A percentile compares a stretch with the other conserved stretches of the same genome.
phyloP scores from a whole-genome alignment of 345 rosid species.

The Balakata baccata region DNA sequence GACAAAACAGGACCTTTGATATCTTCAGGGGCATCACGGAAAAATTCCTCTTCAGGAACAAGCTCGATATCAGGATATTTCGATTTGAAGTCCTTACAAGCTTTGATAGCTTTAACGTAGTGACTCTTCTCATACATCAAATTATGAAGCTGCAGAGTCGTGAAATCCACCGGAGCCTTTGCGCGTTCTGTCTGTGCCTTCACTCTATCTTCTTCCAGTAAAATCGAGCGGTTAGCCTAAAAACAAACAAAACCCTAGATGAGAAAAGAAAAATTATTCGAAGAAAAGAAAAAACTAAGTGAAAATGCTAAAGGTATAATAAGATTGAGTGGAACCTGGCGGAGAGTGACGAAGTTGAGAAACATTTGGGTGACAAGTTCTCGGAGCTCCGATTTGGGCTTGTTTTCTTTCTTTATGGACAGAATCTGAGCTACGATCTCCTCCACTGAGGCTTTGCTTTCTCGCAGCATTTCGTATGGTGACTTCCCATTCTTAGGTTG shows the following conservation, averaged over 20 bases:
- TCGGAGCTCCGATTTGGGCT: conserved; percentile 58
- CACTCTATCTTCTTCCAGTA: conserved; percentile 67
- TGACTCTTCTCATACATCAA: conserved; percentile 92
- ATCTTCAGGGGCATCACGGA: conserved; percentile 60
- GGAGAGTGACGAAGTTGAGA: conserved; percentile 75
- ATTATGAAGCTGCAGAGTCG: conserved; percentile 76
- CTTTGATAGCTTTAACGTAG: conserved; percentile 75
- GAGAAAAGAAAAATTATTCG: not conserved
- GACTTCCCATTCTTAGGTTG: conserved; percentile 45
- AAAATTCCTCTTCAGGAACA: conserved; percentile 75
- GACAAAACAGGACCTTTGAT: conserved; percentile 55
- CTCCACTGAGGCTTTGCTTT: conserved; percentile 72
- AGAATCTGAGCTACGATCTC: conserved; percentile 65
- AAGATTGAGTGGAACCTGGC: conserved; percentile 50
- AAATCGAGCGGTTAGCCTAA: conserved; percentile 72
- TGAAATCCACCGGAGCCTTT: conserved; percentile 73
- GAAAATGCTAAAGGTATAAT: not conserved
- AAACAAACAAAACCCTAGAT: not conserved
- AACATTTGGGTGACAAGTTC: conserved; percentile 80
- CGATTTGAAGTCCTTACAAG: conserved; percentile 80
- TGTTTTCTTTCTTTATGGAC: conserved; percentile 50
- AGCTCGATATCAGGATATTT: conserved; percentile 79
- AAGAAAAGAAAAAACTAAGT: conserved; percentile 1
- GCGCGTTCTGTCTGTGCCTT: conserved; percentile 68
- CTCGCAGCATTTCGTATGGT: conserved; percentile 57